Percentiles rank a stretch among this genome's conserved stretches.
These are phyloP conservation scores for Vanrija humicola DNA, from an alignment of 1,284 basidiomycete genomes.

Conservation along the genomic window DNA sequence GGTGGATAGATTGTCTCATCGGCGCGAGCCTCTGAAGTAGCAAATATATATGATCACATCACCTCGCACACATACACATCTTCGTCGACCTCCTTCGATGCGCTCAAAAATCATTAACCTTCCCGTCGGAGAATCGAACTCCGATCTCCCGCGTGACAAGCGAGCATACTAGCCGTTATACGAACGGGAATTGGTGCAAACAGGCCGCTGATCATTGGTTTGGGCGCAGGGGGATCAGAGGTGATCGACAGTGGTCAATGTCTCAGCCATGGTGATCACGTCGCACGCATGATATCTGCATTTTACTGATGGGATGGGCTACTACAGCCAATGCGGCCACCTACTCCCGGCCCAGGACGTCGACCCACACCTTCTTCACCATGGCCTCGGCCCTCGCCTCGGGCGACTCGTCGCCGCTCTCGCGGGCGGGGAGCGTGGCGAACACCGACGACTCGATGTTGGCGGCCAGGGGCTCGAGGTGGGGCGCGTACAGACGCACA, in stretches of 20 bases:
- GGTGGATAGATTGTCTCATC: conserved; percentile 12
- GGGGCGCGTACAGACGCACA: conserved; percentile 32
- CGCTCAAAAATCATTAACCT: conserved; percentile 4
- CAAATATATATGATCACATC: conserved; percentile 12
- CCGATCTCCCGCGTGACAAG: conserved; percentile 33
- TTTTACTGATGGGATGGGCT: not conserved
- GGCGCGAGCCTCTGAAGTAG: conserved; percentile 10
- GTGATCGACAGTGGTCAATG: too few relatives aligned
- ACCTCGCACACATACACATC: not conserved
- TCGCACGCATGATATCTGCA: too few relatives aligned
- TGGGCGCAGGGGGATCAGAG: too few relatives aligned
- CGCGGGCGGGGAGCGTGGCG: conserved; percentile 1
- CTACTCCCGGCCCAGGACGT: conserved; percentile 16
- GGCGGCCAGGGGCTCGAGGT: conserved; percentile 27
- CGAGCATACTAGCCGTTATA: conserved; percentile 39
- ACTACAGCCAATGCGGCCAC: not conserved
- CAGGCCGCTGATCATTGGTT: too few relatives aligned
- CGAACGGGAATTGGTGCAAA: conserved; percentile 19
- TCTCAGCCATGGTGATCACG: too few relatives aligned
- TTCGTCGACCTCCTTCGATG: too few relatives aligned
- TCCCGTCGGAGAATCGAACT: conserved; percentile 32
- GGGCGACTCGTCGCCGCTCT: conserved; percentile 8
- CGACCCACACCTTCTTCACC: conserved; percentile 29
- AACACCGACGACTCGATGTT: conserved; percentile 24
- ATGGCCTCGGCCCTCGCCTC: conserved; percentile 34